A percentile compares a stretch with the other conserved stretches of the same genome.
phyloP scores from a whole-genome alignment of 129 eudicot species.

The Flaveria robusta region DNA sequence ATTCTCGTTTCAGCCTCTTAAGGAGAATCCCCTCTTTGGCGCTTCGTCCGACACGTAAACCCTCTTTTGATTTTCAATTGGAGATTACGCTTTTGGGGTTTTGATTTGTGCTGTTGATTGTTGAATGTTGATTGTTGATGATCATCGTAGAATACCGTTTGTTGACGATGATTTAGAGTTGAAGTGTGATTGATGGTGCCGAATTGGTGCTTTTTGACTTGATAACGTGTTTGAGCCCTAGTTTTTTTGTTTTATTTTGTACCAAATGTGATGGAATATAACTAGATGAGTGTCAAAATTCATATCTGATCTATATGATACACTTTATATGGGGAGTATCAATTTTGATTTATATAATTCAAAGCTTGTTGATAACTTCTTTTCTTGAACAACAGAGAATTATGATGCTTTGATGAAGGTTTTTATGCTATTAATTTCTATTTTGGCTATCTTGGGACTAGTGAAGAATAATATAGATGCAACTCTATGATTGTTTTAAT shows the following conservation, averaged over 20 bases:
- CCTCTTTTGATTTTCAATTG: too few species aligned
- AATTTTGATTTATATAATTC: background rate
- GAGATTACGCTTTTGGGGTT: background rate
- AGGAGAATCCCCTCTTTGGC: constrained; percentile 77
- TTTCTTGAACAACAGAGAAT: background rate
- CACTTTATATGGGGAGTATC: background rate
- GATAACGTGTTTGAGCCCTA: constrained; percentile 6
- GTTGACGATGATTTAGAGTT: background rate
- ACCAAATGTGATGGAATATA: constrained; percentile 6
- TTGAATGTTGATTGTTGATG: background rate
- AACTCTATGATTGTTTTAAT: background rate
- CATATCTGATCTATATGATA: too few species aligned
- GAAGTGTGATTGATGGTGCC: constrained; percentile 18
- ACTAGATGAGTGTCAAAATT: background rate
- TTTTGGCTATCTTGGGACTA: background rate
- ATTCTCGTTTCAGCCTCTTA: constrained; percentile 71
- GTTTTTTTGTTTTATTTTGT: background rate
- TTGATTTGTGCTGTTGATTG: background rate
- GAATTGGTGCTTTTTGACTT: constrained; percentile 12
- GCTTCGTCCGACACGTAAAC: constrained; percentile 73
- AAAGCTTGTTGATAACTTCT: background rate
- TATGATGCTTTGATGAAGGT: background rate
- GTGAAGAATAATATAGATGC: background rate
- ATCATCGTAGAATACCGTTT: background rate
- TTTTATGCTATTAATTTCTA: background rate